Evolutionary conservation across 176 grass and related monocot genomes (phyloP).

Genomic region (Triticum dicoccoides): DNA sequence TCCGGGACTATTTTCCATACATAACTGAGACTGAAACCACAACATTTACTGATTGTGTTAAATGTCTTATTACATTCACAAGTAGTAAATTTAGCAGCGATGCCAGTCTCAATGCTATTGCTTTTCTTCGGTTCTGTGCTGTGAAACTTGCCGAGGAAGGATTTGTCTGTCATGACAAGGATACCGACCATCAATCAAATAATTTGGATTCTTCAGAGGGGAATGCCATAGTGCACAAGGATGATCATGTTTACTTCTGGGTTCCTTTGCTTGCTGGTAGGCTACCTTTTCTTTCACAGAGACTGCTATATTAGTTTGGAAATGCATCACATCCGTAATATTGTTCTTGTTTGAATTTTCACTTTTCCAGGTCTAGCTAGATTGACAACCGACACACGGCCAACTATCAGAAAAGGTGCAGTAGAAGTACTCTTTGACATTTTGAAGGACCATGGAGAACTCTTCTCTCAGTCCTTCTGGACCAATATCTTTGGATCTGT

Average conservation of each 20-base stretch:
- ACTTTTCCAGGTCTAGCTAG: conserved; percentile 76
- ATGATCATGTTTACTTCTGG: conserved; percentile 97
- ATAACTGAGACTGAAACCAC: conserved; percentile 99
- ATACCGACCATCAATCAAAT: conserved; percentile 41
- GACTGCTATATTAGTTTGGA: conserved; percentile 7
- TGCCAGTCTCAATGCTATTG: conserved; percentile 97
- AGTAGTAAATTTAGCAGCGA: conserved; percentile 98
- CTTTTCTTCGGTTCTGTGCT: conserved; percentile 96
- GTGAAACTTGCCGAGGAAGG: conserved; percentile 96
- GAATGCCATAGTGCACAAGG: conserved; percentile 49
- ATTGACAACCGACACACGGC: conserved; percentile 78
- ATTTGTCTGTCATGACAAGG: conserved; percentile 62
- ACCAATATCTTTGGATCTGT: conserved; percentile 75
- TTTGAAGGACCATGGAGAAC: conserved; percentile 84
- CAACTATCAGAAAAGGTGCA: conserved; percentile 94
- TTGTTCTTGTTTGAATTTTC: conserved; percentile 4
- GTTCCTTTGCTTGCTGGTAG: conserved; percentile 88
- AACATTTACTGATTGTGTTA: conserved; percentile 94
- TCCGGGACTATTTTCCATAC: conserved; percentile 94
- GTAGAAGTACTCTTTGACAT: conserved; percentile 98
- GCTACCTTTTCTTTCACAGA: conserved; percentile 22
- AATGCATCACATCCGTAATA: conserved; percentile 20
- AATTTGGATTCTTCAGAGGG: conserved; percentile 57
- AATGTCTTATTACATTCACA: conserved; percentile 97
- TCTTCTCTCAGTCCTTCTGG: conserved; percentile 85